phyloP scores from a whole-genome alignment of 768 basidiomycete genomes.

The Tricholoma bakamatsutake region DNA sequence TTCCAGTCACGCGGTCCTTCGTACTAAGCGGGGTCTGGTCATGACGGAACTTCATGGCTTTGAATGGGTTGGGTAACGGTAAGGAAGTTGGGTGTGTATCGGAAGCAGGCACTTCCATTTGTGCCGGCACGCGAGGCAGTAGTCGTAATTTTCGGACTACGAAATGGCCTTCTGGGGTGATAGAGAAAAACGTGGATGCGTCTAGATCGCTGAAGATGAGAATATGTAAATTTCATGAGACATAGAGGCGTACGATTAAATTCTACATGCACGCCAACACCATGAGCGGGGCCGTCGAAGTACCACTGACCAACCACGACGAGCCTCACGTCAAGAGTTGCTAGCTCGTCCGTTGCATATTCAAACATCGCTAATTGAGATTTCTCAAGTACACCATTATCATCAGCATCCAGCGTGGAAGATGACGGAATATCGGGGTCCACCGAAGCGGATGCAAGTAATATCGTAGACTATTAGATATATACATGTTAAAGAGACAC shows the following conservation, averaged over 20 bases:
- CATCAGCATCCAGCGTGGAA: constrained; percentile 24
- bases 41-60: constrained; percentile 38
- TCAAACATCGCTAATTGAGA: constrained; percentile 37
- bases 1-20: constrained; percentile 17
- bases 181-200: constrained; percentile 32
- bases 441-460: constrained; percentile 43
- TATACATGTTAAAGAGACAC: constrained; percentile 6
- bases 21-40: constrained; percentile 33
- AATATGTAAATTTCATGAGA: constrained; percentile 1
- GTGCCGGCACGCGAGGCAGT: constrained; percentile 17
- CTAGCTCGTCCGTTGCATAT: constrained; percentile 22
- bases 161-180: constrained; percentile 40
- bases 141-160: constrained; percentile 35
- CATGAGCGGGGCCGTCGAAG: constrained; percentile 40
- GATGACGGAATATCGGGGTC: constrained; percentile 29
- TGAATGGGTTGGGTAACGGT: constrained; percentile 58
- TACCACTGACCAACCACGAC: constrained; percentile 50
- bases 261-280: constrained; percentile 40
- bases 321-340: constrained; percentile 31
- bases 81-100: constrained; percentile 29
- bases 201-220: constrained; percentile 19
- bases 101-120: constrained; percentile 15
- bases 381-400: constrained; percentile 28
- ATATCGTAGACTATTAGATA: constrained; percentile 27
- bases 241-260: constrained; percentile 35